Evolutionary conservation across 2,329 filamentous ascomycete species (phyloP), one percentile per base, ranked within the genome.

Genomic region (Colletotrichum sidae): DNA sequence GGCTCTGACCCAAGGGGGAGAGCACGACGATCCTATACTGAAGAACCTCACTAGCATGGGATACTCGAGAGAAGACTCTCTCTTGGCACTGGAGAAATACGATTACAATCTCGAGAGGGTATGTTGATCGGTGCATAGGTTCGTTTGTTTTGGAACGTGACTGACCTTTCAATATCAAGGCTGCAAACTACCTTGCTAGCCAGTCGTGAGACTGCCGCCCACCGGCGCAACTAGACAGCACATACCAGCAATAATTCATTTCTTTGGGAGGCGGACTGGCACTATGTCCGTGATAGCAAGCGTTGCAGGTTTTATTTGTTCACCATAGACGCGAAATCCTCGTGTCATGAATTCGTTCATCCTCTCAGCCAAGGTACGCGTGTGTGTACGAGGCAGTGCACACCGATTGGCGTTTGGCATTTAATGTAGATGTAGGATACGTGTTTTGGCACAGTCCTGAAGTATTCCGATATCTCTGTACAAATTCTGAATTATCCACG

Each of bases 101-200:
- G 94, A 98, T 80, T 97, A 98, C 79, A 96, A 97, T 77, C 86
- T 97, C 75, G 94, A 97, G 79, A 93, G 92, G 88, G 95, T 97
- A 80, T 81, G 89, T 82, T 61, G 68, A 58, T 60, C 47, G 44
- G 15, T 12, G 12, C 33, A 12, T 35, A 47, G n/a, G n/a, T 6
- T 37, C 39, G 33, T 8, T 17, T 13, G 6, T 1, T 15, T 25
- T 10, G 6, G 13, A 39, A 49, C 38, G 52, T 44, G 13, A 34
- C 15, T 61, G n/a, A 53, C 10, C 15, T 56, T 52, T 25, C 4
- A 25, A 25, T 25, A 17, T 61, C 11, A 65, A 84, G 85, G 85
- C 85, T 56, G 85, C 85, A 69, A 86, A 88, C 72, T 80, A 80
- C 70, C 79, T 88, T 67, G 85, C 85, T 47, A 86, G 77, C 74